A percentile compares a stretch with the other conserved stretches of the same genome.
Evolutionary conservation across 352 stramenopile genomes (phyloP).

Genomic region (Pythium oligandrum): DNA sequence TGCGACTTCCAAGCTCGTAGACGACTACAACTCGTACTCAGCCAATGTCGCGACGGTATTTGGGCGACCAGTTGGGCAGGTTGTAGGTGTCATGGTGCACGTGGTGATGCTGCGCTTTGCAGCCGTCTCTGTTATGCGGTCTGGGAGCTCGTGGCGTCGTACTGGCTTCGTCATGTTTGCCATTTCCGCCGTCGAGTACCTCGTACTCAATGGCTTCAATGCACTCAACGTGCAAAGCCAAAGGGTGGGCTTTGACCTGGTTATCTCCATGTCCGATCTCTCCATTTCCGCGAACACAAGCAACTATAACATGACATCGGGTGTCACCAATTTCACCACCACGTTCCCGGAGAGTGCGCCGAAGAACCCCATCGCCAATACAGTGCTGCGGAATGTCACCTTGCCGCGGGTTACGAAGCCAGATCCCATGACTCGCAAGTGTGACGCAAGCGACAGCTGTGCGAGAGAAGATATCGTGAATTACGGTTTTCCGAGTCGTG

Average conservation of each 20-base stretch:
- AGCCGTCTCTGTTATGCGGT: not conserved
- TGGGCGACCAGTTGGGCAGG: not conserved
- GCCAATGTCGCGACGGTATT: not conserved
- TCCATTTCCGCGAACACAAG: not conserved
- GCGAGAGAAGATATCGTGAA: no score
- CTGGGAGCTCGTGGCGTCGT: not conserved
- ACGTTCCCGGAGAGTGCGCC: not conserved
- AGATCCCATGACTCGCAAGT: no score
- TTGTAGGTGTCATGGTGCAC: not conserved
- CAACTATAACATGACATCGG: not conserved
- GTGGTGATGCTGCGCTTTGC: not conserved
- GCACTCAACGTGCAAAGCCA: constrained; percentile 1
- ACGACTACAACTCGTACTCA: constrained; percentile 5
- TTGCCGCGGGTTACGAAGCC: not conserved
- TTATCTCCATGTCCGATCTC: not conserved
- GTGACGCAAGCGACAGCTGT: no score
- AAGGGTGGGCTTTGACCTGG: not conserved
- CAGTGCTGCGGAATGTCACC: constrained; percentile 3
- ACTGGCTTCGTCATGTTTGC: not conserved
- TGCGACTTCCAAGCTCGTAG: not conserved
- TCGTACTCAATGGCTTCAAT: constrained; percentile 3
- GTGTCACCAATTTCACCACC: not conserved
- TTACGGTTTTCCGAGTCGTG: no score
- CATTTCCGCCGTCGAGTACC: not conserved
- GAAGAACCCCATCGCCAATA: constrained; percentile 1